Evolutionary conservation across 78 protist genomes (phyloP).

Genomic region (Polysphondylium violaceum): DNA sequence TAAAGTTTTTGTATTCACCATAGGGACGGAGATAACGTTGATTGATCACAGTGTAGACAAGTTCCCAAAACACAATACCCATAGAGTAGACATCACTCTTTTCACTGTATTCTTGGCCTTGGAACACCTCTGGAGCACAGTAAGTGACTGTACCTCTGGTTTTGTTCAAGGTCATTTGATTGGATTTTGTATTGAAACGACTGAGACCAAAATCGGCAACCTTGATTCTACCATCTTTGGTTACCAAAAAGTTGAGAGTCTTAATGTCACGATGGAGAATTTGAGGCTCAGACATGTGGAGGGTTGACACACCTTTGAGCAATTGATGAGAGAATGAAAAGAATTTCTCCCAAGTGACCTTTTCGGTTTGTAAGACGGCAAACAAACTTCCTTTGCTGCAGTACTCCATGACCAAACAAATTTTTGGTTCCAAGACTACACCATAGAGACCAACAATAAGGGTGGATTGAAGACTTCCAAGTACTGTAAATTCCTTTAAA

Average conservation of each 20-base stretch:
- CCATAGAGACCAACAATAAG: conserved; percentile 72
- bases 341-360: conserved; percentile 64
- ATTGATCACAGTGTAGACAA: conserved; percentile 28
- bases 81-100: conserved; percentile 67
- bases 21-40: conserved; percentile 78
- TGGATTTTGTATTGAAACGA: conserved; percentile 72
- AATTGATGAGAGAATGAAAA: conserved; percentile 56
- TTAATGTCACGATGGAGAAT: conserved; percentile 79
- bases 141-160: conserved; percentile 79
- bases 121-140: conserved; percentile 82
- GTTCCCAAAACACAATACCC: conserved; percentile 82
- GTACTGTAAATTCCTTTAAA: conserved; percentile 69
- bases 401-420: conserved; percentile 84
- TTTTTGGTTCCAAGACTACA: conserved; percentile 68
- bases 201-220: conserved; percentile 81
- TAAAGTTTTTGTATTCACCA: conserved; percentile 58
- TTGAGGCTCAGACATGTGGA: conserved; percentile 62
- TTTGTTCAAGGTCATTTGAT: conserved; percentile 73
- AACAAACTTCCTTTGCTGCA: conserved; percentile 66
- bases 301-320: conserved; percentile 36
- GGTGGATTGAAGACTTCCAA: conserved; percentile 51
- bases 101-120: conserved; percentile 70
- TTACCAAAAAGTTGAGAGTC: conserved; percentile 67
- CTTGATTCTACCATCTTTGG: background rate
- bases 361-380: conserved; percentile 36